Conservation (phyloP, 2,329 filamentous ascomycete genomes). For the Colletotrichum liriopes region DNA sequence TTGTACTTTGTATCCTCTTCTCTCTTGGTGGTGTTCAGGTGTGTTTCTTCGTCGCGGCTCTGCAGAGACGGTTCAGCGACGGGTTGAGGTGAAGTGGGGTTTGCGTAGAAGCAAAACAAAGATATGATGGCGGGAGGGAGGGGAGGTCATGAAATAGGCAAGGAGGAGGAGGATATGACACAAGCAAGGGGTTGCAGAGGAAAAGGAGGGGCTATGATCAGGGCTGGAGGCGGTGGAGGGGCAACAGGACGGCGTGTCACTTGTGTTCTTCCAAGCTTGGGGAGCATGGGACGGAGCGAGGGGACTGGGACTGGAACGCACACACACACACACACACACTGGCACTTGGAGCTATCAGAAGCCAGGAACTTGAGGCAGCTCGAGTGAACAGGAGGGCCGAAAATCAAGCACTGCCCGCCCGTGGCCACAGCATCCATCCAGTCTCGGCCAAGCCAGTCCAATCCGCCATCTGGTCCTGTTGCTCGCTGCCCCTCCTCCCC, state of each 20-base stretch:
- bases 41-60: conserved; percentile 10
- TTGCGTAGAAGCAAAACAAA: conserved; percentile 19
- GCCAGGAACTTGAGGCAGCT: conserved; percentile 29
- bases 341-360: conserved; percentile 40
- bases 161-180: conserved; percentile 32
- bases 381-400: conserved; percentile 21
- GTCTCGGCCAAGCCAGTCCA: conserved; percentile 22
- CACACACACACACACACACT: background rate
- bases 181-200: conserved; percentile 38
- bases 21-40: conserved; percentile 10
- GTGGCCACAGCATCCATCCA: background rate
- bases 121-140: conserved; percentile 12
- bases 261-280: conserved; percentile 40
- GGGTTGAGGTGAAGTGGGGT: conserved; percentile 19
- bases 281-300: conserved; percentile 15
- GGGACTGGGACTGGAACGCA: conserved; percentile 2
- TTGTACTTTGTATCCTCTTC: conserved; percentile 17
- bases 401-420: conserved; percentile 28
- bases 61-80: conserved; percentile 30
- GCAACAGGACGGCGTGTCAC: conserved; percentile 37
- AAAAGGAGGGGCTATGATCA: conserved; percentile 42
- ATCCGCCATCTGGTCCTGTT: conserved; percentile 38
- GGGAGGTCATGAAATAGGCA: conserved; percentile 29
- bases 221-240: conserved; percentile 35
- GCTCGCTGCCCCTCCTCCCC: conserved; percentile 27